These are phyloP conservation scores for Podospora tetraspora DNA, from an alignment of 495 filamentous ascomycete species.

Conservation along the genomic window DNA sequence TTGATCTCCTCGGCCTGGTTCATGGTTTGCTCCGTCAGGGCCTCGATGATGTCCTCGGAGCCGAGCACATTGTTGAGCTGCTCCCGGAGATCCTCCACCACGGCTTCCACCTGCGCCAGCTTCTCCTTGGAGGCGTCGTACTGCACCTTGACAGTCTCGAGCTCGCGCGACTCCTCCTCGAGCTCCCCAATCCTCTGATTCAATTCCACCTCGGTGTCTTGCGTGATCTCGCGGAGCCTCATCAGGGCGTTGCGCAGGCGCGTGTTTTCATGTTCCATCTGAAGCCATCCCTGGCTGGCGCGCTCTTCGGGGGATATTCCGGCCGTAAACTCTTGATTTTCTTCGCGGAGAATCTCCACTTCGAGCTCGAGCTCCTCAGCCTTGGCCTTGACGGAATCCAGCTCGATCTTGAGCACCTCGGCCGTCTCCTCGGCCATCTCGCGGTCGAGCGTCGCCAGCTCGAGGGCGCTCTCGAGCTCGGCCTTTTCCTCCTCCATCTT, in stretches of 20 bases:
- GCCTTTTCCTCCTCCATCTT: slow-evolving; percentile 67
- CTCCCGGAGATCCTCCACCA: slow-evolving; percentile 78
- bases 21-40: slow-evolving; percentile 80
- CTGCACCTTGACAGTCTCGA: slow-evolving; percentile 63
- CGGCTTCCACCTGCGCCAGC: slow-evolving; percentile 64
- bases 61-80: slow-evolving; percentile 84
- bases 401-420: slow-evolving; percentile 72
- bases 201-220: slow-evolving; percentile 77
- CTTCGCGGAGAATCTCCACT: slow-evolving; percentile 77
- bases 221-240: slow-evolving; percentile 75
- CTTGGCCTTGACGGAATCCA: slow-evolving; percentile 68
- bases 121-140: slow-evolving; percentile 65
- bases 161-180: slow-evolving; percentile 70
- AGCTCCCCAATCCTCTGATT: slow-evolving; percentile 70
- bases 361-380: slow-evolving; percentile 84
- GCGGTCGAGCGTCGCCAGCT: slow-evolving; percentile 82
- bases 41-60: slow-evolving; percentile 89
- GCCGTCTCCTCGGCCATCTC: slow-evolving; percentile 96
- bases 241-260: slow-evolving; percentile 81
- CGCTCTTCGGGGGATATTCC: slow-evolving; percentile 87
- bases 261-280: slow-evolving; percentile 87
- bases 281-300: slow-evolving; percentile 78
- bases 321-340: slow-evolving; percentile 74
- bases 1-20: slow-evolving; percentile 74
- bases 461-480: slow-evolving; percentile 77